Evolutionary conservation across 805 yeast genomes (phyloP).

Genomic region (Ogataea ramenticola): DNA sequence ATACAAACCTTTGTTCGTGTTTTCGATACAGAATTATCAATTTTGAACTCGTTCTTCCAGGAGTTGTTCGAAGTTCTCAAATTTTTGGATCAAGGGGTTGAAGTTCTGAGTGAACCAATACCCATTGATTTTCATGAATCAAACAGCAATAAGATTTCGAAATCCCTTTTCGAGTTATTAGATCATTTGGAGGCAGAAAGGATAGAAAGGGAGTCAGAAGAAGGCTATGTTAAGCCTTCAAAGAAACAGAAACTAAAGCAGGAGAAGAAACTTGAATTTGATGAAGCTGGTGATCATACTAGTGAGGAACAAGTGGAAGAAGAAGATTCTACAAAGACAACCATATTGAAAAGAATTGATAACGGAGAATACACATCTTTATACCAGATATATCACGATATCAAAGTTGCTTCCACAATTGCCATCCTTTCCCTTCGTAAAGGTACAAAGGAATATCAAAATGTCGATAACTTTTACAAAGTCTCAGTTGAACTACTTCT

Average conservation of each 20-base stretch:
- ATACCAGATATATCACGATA: conserved; percentile 59
- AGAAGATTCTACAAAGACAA: conserved; percentile 17
- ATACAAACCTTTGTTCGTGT: neutral
- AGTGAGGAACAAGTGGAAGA: conserved; percentile 3
- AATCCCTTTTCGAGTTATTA: conserved; percentile 32
- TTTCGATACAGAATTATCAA: neutral
- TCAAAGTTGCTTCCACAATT: conserved; percentile 48
- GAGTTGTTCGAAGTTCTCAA: conserved; percentile 16
- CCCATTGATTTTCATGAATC: conserved; percentile 41
- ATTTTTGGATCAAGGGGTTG: conserved; percentile 14
- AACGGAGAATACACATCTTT: conserved; percentile 36
- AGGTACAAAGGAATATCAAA: conserved; percentile 41
- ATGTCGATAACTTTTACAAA: conserved; percentile 57
- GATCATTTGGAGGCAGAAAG: conserved; percentile 22
- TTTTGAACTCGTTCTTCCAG: conserved; percentile 7
- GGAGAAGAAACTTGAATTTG: conserved; percentile 11
- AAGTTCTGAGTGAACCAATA: conserved; percentile 17
- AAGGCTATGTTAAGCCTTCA: neutral
- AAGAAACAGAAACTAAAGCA: neutral
- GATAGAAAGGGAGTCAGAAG: neutral
- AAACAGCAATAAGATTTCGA: conserved; percentile 34
- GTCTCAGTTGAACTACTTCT: conserved; percentile 55
- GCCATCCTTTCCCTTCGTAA: conserved; percentile 39
- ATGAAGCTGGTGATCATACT: neutral
- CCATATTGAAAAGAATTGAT: conserved; percentile 36